Percentiles rank a stretch among this genome's conserved stretches.
phyloP scores from a whole-genome alignment of 139 green algal genomes.

The Haematococcus lacustris region DNA sequence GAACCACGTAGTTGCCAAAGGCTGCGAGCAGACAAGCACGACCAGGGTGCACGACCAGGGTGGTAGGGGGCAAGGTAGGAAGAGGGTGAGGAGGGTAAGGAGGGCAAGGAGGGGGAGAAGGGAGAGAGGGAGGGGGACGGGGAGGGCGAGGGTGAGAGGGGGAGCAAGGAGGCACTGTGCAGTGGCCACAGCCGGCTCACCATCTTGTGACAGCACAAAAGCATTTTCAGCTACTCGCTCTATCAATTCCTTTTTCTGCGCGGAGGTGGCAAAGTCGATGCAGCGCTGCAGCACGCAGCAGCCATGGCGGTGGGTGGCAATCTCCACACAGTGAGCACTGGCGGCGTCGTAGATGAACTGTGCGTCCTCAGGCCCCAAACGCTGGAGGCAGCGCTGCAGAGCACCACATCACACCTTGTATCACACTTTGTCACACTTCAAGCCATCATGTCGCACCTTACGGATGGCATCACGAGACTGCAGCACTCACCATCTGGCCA shows the following conservation, averaged over 20 bases:
- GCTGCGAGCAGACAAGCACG: conserved; percentile 53
- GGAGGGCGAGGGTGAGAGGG: no score
- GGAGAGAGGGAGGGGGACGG: no score
- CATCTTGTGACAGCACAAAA: conserved; percentile 75
- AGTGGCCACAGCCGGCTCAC: not conserved
- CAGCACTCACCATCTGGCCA: no score
- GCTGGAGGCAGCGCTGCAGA: conserved; percentile 93
- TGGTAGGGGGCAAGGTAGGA: not conserved
- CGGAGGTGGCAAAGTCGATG: conserved; percentile 87
- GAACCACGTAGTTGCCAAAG: conserved; percentile 98
- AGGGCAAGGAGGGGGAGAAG: not conserved
- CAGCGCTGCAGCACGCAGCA: conserved; percentile 99
- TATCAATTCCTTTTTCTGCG: conserved; percentile 74
- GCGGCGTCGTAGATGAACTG: conserved; percentile 96
- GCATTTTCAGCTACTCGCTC: conserved; percentile 73
- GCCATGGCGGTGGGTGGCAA: conserved; percentile 94
- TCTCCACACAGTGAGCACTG: conserved; percentile 74
- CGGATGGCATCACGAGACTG: no score
- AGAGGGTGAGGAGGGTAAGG: not conserved
- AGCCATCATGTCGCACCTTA: no score
- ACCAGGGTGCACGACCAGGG: no score
- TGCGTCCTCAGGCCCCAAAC: conserved; percentile 56
- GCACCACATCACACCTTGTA: no score
- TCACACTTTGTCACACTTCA: no score
- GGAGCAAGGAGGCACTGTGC: no score